Percentiles rank a stretch among this genome's conserved stretches.
Evolutionary conservation across 2,329 filamentous ascomycete genomes (phyloP).

Genomic region (Curvularia sp.): DNA sequence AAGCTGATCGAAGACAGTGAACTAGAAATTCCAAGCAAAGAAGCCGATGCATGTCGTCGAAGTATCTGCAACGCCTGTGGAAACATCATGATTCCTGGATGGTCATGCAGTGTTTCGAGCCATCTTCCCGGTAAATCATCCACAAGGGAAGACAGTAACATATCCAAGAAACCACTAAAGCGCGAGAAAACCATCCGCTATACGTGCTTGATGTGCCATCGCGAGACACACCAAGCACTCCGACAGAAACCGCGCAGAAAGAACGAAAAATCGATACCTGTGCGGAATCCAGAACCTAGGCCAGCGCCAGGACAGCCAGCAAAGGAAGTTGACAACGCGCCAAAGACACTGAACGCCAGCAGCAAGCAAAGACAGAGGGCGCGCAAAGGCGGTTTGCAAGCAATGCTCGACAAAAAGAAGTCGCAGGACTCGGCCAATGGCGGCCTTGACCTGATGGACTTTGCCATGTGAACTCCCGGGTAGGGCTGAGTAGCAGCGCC

Average conservation of each 20-base stretch:
- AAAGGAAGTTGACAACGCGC: conserved; percentile 21
- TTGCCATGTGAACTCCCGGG: conserved; percentile 54
- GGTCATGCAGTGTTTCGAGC: conserved; percentile 39
- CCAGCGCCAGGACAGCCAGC: conserved; percentile 5
- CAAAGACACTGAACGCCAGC: conserved; percentile 52
- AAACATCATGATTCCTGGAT: conserved; percentile 48
- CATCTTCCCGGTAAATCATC: conserved; percentile 2
- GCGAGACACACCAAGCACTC: conserved; percentile 38
- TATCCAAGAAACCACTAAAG: conserved; percentile 15
- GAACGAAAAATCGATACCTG: conserved; percentile 21
- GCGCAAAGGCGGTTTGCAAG: conserved; percentile 62
- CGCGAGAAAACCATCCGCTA: conserved; percentile 35
- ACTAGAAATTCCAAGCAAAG: conserved; percentile 35
- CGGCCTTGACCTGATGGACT: conserved; percentile 61
- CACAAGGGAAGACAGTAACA: conserved; percentile 10
- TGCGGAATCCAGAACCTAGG: conserved; percentile 3
- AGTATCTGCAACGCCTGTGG: conserved; percentile 51
- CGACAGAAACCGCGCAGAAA: conserved; percentile 30
- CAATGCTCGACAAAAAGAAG: conserved; percentile 59
- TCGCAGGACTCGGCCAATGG: conserved; percentile 44
- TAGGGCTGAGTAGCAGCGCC: conserved; percentile 38
- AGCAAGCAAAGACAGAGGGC: conserved; percentile 65
- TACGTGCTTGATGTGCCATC: conserved; percentile 43
- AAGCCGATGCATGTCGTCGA: conserved; percentile 40
- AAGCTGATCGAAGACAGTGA: conserved; percentile 41